Conservation (phyloP, 306 rosid genomes). For the Prunus mira region DNA sequence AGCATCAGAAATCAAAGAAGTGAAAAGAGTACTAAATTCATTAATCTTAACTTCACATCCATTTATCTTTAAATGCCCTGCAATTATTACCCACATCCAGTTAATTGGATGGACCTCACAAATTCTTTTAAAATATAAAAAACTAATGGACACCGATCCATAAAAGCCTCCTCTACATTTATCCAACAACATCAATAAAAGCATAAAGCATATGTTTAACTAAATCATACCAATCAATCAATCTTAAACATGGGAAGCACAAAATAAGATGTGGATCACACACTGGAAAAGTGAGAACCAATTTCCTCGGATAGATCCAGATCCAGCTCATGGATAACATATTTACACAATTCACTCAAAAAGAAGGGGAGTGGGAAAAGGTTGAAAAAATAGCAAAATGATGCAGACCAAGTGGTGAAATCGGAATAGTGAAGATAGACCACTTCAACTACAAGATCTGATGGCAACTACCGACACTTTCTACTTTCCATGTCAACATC, state of each 20-base stretch:
- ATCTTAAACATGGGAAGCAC: constrained; percentile 3
- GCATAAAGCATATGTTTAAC: neutral
- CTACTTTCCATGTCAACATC: constrained; percentile 38
- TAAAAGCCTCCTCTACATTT: neutral
- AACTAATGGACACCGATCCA: neutral
- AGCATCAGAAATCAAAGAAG: neutral
- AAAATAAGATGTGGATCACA: neutral
- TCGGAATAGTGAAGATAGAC: constrained; percentile 1
- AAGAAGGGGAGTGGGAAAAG: too few relatives aligned
- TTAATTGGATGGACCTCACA: neutral
- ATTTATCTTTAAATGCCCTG: neutral
- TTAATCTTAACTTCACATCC: neutral
- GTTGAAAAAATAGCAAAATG: neutral
- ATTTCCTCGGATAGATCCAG: constrained; percentile 30
- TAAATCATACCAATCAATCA: neutral
- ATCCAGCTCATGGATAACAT: constrained; percentile 25
- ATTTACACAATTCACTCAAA: neutral
- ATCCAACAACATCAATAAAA: neutral
- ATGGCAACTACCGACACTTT: constrained; percentile 47
- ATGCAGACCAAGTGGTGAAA: constrained; percentile 31
- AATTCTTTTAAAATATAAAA: neutral
- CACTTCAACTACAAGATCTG: constrained; percentile 36
- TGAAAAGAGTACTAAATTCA: neutral
- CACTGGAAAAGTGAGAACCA: constrained; percentile 15
- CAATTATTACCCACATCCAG: neutral